Conservation (phyloP, 768 basidiomycete species). For the Tremella fuciformis region DNA sequence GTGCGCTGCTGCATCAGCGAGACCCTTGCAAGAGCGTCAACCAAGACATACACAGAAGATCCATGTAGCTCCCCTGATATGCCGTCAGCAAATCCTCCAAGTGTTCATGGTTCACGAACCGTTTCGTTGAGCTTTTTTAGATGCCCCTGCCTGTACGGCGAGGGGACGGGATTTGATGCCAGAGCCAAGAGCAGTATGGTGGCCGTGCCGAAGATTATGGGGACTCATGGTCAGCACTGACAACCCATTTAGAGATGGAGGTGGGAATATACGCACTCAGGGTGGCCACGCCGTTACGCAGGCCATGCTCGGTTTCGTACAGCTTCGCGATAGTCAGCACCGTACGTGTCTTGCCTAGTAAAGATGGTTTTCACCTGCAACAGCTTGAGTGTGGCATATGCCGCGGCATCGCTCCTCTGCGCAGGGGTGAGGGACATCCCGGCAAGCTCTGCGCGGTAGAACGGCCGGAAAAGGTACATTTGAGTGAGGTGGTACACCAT, state of each 20-base stretch:
- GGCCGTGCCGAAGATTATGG: not conserved
- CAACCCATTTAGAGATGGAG: not conserved
- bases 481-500: constrained; percentile 16
- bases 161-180: not conserved
- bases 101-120: not conserved
- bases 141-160: no score
- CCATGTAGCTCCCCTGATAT: not conserved
- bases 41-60: not conserved
- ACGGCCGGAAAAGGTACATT: constrained; percentile 19
- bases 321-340: not conserved
- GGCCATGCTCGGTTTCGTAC: constrained; percentile 12
- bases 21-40: not conserved
- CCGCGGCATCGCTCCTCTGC: constrained; percentile 10
- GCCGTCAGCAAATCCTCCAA: not conserved
- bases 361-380: constrained; percentile 5
- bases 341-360: not conserved
- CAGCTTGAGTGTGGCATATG: constrained; percentile 8
- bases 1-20: not conserved
- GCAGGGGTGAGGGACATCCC: constrained; percentile 11
- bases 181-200: constrained; percentile 4
- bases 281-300: constrained; percentile 11
- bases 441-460: constrained; percentile 10
- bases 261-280: constrained; percentile 8
- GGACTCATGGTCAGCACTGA: not conserved
- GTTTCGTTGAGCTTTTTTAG: not conserved